phyloP scores from a whole-genome alignment of 169 alveolate genomes.

The Eimeria praecox region DNA sequence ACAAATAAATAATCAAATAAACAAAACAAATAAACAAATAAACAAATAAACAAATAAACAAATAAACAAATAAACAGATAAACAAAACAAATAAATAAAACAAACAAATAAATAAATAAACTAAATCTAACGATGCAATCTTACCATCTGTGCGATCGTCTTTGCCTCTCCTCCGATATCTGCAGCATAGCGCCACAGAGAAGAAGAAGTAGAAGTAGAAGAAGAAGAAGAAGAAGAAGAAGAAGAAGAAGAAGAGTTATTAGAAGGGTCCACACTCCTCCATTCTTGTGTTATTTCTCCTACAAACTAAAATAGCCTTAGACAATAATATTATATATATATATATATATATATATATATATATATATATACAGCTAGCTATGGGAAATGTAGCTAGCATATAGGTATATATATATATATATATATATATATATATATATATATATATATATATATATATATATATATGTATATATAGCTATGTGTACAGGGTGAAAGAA shows the following conservation, averaged over 20 bases:
- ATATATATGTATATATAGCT: background rate
- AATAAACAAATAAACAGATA: too few relatives aligned
- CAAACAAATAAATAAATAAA: too few relatives aligned
- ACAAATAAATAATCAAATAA: too few relatives aligned
- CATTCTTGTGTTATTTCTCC: conserved; percentile 36
- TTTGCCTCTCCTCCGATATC: conserved; percentile 90
- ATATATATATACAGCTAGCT: conserved; percentile 22
- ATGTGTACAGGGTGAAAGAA: conserved; percentile 18
- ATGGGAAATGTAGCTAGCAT: too few relatives aligned
- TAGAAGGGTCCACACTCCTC: background rate
- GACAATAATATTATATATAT: conserved; percentile 7
- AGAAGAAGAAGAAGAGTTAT: background rate
- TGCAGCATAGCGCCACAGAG: conserved; percentile 87
- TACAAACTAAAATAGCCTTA: too few relatives aligned
- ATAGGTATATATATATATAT: too few relatives aligned
- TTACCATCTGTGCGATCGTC: conserved; percentile 88
- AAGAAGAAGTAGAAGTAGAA: background rate
- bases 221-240: conserved; percentile 19
- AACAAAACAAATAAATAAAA: too few relatives aligned
- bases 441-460: conserved; percentile 14
- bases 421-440: background rate
- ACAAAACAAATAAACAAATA: too few relatives aligned
- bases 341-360: background rate
- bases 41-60: too few relatives aligned
- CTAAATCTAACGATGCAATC: too few relatives aligned